phyloP scores from a whole-genome alignment of 108 stramenopile genomes.

The Pseudonitzschia pungens region DNA sequence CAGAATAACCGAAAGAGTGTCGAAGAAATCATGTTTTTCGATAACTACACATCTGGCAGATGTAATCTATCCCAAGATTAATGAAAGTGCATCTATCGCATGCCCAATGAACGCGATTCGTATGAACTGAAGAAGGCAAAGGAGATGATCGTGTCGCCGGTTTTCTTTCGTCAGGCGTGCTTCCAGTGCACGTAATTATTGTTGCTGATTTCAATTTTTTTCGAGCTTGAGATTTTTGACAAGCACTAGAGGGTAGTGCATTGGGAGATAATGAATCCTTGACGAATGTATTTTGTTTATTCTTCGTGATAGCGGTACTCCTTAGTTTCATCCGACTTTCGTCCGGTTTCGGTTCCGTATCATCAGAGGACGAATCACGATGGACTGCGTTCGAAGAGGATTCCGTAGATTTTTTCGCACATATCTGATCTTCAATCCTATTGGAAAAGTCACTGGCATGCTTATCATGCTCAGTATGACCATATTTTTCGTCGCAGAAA shows the following conservation, averaged over 20 bases:
- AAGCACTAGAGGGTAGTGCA: background rate
- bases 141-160: background rate
- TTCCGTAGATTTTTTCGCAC: background rate
- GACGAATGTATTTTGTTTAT: background rate
- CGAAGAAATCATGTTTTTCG: background rate
- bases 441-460: background rate
- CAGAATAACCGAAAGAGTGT: too few species aligned
- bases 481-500: background rate
- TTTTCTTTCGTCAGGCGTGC: background rate
- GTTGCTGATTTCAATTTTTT: background rate
- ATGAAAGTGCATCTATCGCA: conserved; percentile 2
- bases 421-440: background rate
- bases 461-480: background rate
- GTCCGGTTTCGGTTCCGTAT: background rate
- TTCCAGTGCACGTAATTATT: background rate
- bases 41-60: conserved; percentile 2
- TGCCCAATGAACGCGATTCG: background rate
- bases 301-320: too few species aligned
- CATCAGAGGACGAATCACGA: background rate
- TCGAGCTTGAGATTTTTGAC: background rate
- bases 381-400: background rate
- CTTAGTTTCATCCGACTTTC: too few species aligned
- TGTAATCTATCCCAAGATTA: conserved; percentile 4
- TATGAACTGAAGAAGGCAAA: background rate
- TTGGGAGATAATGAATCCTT: background rate